These are phyloP conservation scores for Spathaspora hagerdaliae DNA, from an alignment of 805 yeast species.

Conservation along the genomic window DNA sequence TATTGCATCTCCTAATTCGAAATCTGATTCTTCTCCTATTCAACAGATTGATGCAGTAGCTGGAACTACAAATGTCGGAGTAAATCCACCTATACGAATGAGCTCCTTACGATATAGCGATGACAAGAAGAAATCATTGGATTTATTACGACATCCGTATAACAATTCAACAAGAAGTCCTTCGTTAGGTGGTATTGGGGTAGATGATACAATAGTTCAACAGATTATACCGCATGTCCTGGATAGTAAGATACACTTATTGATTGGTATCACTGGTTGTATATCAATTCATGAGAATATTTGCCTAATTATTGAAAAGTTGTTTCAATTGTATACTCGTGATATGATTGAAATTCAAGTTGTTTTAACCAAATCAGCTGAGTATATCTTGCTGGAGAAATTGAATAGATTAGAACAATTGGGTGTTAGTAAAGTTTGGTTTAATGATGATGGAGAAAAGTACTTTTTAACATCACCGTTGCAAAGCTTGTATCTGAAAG, in stretches of 20 bases:
- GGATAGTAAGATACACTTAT: slow-evolving; percentile 16
- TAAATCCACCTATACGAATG: slow-evolving; percentile 2
- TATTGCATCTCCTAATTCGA: slow-evolving; percentile 2
- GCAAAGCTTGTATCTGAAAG: slow-evolving; percentile 7
- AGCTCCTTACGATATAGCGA: slow-evolving; percentile 9
- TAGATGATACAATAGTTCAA: neutral
- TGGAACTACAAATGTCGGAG: neutral
- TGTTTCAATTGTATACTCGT: slow-evolving; percentile 18
- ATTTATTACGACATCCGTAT: slow-evolving; percentile 8
- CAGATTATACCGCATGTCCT: slow-evolving; percentile 5
- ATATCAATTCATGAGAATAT: slow-evolving; percentile 18
- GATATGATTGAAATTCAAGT: slow-evolving; percentile 21
- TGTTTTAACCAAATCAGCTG: slow-evolving; percentile 20
- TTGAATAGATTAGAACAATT: slow-evolving; percentile 15
- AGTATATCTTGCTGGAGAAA: slow-evolving; percentile 15
- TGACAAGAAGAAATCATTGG: slow-evolving; percentile 10
- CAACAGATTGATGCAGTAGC: neutral
- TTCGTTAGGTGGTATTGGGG: neutral
- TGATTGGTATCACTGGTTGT: slow-evolving; percentile 24
- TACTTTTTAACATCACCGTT: slow-evolving; percentile 11
- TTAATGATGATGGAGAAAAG: slow-evolving; percentile 16
- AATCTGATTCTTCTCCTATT: neutral
- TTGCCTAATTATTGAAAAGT: slow-evolving; percentile 19
- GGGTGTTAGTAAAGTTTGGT: slow-evolving; percentile 17
- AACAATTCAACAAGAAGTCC: neutral